A percentile compares a stretch with the other conserved stretches of the same genome.
phyloP scores from a whole-genome alignment of 345 rosid genomes.

The Dimocarpus longan region DNA sequence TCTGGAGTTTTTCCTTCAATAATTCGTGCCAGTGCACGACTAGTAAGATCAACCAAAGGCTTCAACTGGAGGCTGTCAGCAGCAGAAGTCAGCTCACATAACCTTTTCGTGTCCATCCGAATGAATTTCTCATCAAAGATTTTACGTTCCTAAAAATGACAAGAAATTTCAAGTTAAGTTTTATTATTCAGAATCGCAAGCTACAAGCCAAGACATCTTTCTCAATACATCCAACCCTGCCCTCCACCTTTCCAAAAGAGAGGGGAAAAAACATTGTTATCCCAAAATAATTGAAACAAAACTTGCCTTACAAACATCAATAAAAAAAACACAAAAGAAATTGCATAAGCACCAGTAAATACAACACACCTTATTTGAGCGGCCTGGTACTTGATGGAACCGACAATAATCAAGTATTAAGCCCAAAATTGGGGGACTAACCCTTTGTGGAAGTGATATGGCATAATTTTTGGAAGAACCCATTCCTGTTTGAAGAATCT shows the following conservation, averaged over 20 bases:
- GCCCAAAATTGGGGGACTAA: conserved; percentile 58
- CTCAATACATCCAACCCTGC: not conserved
- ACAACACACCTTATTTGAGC: conserved; percentile 59
- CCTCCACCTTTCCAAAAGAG: not conserved
- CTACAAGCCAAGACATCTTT: not conserved
- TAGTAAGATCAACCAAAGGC: conserved; percentile 75
- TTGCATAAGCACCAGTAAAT: not conserved
- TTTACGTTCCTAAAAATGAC: conserved; percentile 54
- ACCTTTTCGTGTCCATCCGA: conserved; percentile 65
- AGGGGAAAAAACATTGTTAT: not conserved
- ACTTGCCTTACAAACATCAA: not conserved
- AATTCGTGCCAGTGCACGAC: conserved; percentile 73
- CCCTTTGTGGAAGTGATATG: conserved; percentile 64
- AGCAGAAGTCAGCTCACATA: conserved; percentile 79
- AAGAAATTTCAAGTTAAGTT: conserved; percentile 8
- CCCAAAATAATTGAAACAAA: not conserved
- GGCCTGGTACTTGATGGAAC: conserved; percentile 68
- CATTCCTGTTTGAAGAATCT: conserved; percentile 57
- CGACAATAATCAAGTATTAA: conserved; percentile 66
- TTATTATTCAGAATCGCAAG: conserved; percentile 1
- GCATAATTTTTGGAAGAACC: conserved; percentile 70
- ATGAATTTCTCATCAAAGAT: conserved; percentile 65
- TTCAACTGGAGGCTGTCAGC: conserved; percentile 75
- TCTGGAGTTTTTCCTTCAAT: conserved; percentile 80
- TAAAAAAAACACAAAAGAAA: conserved; percentile 5